phyloP scores from a whole-genome alignment of 2,329 filamentous ascomycete species.

The Elsinoe necatrix region DNA sequence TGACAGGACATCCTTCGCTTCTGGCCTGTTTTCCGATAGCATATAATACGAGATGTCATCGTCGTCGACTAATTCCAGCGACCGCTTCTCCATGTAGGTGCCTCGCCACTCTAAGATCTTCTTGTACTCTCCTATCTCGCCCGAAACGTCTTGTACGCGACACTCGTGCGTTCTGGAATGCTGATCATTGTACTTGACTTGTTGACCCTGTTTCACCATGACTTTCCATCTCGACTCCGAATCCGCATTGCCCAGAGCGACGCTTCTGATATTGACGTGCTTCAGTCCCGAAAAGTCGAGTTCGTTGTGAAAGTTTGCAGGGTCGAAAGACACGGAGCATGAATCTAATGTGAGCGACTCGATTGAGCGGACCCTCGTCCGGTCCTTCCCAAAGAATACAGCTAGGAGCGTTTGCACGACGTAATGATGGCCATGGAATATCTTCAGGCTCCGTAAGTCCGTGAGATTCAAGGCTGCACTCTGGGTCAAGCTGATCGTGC shows the following conservation, averaged over 20 bases:
- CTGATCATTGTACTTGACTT: conserved; percentile 2
- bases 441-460: neutral
- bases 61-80: conserved; percentile 1
- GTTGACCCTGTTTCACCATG: conserved; percentile 4
- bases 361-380: neutral
- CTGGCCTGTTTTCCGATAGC: neutral
- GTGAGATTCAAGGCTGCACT: neutral
- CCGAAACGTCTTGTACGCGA: neutral
- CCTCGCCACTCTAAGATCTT: conserved; percentile 6
- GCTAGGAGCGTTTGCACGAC: neutral
- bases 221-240: neutral
- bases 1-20: neutral
- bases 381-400: neutral
- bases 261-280: neutral
- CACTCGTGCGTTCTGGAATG: neutral
- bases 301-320: neutral
- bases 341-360: neutral
- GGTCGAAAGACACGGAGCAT: conserved; percentile 2
- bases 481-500: neutral
- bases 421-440: conserved; percentile 4
- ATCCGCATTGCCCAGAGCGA: neutral
- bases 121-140: neutral
- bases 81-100: neutral
- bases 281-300: neutral
- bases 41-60: neutral